Evolutionary conservation across 192 early-diverging fungal species (phyloP).

Genomic region (Umbelopsis vinacea): DNA sequence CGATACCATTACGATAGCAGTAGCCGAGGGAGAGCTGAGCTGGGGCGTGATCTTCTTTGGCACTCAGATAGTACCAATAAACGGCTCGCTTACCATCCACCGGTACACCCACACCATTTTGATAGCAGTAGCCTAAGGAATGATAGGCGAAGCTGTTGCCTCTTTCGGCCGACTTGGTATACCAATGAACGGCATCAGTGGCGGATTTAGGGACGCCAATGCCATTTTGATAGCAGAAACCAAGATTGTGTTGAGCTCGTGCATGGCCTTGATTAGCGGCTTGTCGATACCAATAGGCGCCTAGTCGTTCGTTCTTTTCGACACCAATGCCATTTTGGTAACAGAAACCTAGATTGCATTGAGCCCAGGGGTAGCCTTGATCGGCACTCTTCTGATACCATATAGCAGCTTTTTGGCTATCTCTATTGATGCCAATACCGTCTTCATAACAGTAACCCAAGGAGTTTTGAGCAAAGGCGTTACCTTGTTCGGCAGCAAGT

Average conservation of each 20-base stretch:
- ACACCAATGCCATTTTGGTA: constrained; percentile 67
- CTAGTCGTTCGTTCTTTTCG: constrained; percentile 51
- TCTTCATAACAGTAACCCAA: constrained; percentile 83
- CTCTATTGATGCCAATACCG: constrained; percentile 64
- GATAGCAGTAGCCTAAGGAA: constrained; percentile 59
- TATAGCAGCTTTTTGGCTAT: constrained; percentile 57
- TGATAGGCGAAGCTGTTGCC: constrained; percentile 62
- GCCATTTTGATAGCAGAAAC: constrained; percentile 86
- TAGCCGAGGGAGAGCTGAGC: constrained; percentile 61
- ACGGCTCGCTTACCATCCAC: constrained; percentile 55
- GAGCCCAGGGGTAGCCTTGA: constrained; percentile 55
- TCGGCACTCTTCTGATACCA: constrained; percentile 59
- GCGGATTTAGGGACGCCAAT: constrained; percentile 69
- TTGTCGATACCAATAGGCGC: constrained; percentile 61
- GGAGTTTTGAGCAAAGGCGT: constrained; percentile 78
- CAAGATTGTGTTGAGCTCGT: constrained; percentile 65
- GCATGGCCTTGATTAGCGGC: constrained; percentile 63
- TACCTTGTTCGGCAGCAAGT: constrained; percentile 64
- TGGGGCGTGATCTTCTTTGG: constrained; percentile 57
- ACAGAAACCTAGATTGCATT: constrained; percentile 81
- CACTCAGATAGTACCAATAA: constrained; percentile 57
- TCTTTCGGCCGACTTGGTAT: constrained; percentile 48
- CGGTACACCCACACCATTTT: constrained; percentile 60
- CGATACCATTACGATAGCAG: constrained; percentile 65
- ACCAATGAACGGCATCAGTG: constrained; percentile 57